Base-by-base conservation (phyloP, 805 yeast genomes). In the Maudiozyma serrabonitensis region DNA sequence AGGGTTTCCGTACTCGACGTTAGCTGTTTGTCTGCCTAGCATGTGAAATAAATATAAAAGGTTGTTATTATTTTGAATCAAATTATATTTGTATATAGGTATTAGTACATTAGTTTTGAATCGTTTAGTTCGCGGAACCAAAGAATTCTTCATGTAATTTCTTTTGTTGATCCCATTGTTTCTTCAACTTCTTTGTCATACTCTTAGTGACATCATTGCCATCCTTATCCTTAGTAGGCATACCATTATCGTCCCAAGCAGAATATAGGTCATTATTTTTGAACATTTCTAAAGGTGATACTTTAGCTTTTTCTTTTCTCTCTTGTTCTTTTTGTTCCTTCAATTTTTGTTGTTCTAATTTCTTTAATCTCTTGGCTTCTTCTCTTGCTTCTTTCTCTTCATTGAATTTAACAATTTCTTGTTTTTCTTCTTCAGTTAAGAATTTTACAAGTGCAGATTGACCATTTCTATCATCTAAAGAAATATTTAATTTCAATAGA, bases 131-230 rank as follows among this genome's bases (percentile, higher is more conserved):
- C 8, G 26, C 23, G 2, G 40, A 18, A 25, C 58, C 54, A 43
- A 66, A 58, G 46, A 78, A 88, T 60, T 84, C 88, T 28, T 82
- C 81, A 64, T 89, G 80, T 37, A 90, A 74, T 72, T 89, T 89
- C 62, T 81, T 81, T 66, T 93, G 99, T 45, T 76, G 82, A 48
- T 82, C 87, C 67, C 79, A 81, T 61, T 75, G 83, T 70, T 93
- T 93, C 53, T 72, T 67, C 56, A 93, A 72, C 70, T 91, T 91
- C 78, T 93, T 93, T 52, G 73, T 72, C 70, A 83, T 80, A 64
- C 95, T 86, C 72, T 93, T 93, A 40, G 93, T 76, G 6, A 93
- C 75, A 55, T 85, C 93, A 56, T 81, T 87, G 12, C 98, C 98
- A 9, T 78, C 79, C 34, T 71, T 74, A 55, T 82, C 87, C 61